Conservation (phyloP, 2,329 filamentous ascomycete species). For the Ophiostoma piceae region DNA sequence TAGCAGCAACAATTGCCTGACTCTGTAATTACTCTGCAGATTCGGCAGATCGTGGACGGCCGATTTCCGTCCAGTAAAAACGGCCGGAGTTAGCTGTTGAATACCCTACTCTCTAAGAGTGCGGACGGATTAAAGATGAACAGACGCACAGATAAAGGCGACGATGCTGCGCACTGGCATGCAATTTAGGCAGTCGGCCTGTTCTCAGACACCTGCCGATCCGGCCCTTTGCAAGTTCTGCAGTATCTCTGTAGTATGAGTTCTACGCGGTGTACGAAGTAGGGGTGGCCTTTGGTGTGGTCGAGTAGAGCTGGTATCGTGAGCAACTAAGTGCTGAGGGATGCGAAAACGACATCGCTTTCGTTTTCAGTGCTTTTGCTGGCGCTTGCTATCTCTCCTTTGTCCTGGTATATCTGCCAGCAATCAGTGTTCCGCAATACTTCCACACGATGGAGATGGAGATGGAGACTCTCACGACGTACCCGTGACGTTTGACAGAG, state of each 20-base stretch:
- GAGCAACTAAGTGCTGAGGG: not conserved
- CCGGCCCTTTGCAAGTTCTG: not conserved
- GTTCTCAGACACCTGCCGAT: not conserved
- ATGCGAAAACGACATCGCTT: slow-evolving; percentile 1
- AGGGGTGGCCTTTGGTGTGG: too few relatives aligned
- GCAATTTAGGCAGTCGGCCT: not conserved
- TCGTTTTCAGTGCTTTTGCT: not conserved
- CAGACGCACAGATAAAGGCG: not conserved
- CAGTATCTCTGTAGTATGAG: too few relatives aligned
- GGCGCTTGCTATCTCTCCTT: not conserved
- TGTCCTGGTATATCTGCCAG: not conserved
- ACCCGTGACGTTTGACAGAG: not conserved
- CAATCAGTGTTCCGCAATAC: not conserved
- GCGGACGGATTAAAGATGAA: not conserved
- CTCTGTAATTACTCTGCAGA: not conserved
- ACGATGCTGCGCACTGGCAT: not conserved
- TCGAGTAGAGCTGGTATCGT: too few relatives aligned
- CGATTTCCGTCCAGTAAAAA: not conserved
- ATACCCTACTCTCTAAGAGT: too few relatives aligned
- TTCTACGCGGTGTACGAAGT: too few relatives aligned
- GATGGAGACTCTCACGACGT: not conserved
- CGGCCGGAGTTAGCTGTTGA: not conserved
- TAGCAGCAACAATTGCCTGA: too few relatives aligned
- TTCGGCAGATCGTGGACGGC: not conserved
- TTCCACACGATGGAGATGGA: not conserved